Base-by-base conservation (phyloP, 306 rosid genomes). In the Castanea crenata region DNA sequence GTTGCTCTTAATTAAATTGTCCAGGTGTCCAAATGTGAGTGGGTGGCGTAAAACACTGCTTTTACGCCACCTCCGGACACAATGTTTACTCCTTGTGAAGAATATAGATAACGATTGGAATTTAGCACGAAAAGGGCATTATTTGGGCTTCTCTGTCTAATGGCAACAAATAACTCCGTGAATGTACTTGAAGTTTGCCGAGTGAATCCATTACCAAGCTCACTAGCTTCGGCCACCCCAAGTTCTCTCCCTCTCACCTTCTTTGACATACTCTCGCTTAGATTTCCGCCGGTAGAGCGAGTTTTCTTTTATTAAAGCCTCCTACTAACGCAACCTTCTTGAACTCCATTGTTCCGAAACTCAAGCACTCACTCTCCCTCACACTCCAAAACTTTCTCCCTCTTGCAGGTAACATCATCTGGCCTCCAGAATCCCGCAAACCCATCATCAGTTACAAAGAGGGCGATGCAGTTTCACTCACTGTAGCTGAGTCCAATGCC, bases 261-360 rank as follows among this genome's bases (percentile, higher is more conserved):
- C 38, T 83, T 83, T 21, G 80, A 83, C 49, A 6, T 79, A 29
- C 23, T 54, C 19, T 83, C 78, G 86, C 75, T 79, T 20, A 74
- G 81, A 31, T 76, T 83, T 29, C 51, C 80, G 20, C 81, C 86
- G 0, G 64, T 71, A 2, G 56, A 79, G 15, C 75, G 71, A 31
- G 57, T 83, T 6, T 71, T 70, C 72, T 79, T 75, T 32, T 83
- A 70, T 21, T 58, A 75, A 63, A 21, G 13, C 15, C 73, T 8
- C 38, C 73, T 11, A 19, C 71, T 11, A 29, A 72, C 31, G 13
- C 32, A 1, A 3, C 44, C 55, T 69, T 81, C 25, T 21, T 41
- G 14, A n/a, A 68, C 25, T 74, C 79, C 31, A 1, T 78, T 1
- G 7, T 77, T 46, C 56, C 82, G 54, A 74, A 69, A 1, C 86